Conservation (phyloP, 257 asterid genomes). For the Solanum corneliomulleri region DNA sequence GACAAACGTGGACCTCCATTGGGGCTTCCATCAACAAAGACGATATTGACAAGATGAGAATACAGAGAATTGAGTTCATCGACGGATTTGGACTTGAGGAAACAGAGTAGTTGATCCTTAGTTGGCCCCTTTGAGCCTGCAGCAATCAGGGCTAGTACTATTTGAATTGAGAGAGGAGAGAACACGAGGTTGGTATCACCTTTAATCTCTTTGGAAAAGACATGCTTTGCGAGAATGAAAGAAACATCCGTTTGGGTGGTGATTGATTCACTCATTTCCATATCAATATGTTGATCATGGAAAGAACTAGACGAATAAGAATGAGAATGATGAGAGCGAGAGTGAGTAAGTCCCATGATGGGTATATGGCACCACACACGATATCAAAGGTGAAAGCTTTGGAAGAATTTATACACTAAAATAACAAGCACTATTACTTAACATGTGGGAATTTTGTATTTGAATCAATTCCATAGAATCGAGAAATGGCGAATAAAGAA, state of each 20-base stretch:
- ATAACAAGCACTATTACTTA: not conserved
- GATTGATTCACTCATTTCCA: constrained; percentile 13
- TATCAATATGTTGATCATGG: constrained; percentile 11
- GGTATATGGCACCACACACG: not conserved
- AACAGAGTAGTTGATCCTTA: not conserved
- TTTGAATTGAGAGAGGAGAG: constrained; percentile 10
- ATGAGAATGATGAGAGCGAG: not conserved
- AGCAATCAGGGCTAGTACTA: not conserved
- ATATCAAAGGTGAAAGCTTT: not conserved
- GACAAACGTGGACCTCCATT: constrained; percentile 32
- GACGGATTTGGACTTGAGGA: not conserved
- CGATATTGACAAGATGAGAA: constrained; percentile 25
- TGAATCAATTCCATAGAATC: not conserved
- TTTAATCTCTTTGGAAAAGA: constrained; percentile 24
- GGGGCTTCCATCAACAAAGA: constrained; percentile 39
- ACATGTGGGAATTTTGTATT: not conserved
- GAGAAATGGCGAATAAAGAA: not conserved
- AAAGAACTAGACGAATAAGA: not conserved
- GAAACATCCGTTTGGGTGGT: constrained; percentile 27
- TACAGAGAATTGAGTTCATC: constrained; percentile 15
- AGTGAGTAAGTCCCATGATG: not conserved
- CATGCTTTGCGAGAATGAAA: constrained; percentile 25
- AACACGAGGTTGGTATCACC: constrained; percentile 8
- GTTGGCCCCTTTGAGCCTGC: not conserved
- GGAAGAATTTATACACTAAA: not conserved